These are phyloP conservation scores for Microdochium trichocladiopsis DNA, from an alignment of 2,329 filamentous ascomycete species.

Conservation along the genomic window DNA sequence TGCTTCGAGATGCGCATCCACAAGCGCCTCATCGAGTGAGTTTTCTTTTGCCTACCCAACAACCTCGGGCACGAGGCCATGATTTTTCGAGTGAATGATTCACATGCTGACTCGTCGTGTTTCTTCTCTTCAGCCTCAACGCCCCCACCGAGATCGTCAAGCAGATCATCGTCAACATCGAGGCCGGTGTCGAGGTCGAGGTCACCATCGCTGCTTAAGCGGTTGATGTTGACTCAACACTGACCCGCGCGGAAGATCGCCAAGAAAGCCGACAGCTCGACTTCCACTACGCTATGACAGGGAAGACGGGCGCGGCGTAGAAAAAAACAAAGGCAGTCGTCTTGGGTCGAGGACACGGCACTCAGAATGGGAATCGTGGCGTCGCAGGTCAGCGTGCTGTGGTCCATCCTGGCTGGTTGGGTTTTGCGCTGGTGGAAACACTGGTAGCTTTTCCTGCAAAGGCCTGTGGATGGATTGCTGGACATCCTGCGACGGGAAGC, in stretches of 20 bases:
- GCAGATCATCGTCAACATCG: conserved; percentile 95
- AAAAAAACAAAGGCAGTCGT: neutral
- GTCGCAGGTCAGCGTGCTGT: neutral
- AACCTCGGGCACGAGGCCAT: no score
- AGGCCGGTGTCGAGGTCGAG: conserved; percentile 89
- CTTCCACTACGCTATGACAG: neutral
- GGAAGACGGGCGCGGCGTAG: neutral
- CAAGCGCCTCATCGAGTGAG: conserved; percentile 93
- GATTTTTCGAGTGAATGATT: neutral
- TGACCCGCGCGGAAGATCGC: neutral
- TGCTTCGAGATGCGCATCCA: conserved; percentile 98
- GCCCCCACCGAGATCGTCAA: conserved; percentile 97
- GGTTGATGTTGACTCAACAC: conserved; percentile 2
- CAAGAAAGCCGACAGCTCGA: neutral
- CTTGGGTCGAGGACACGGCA: neutral
- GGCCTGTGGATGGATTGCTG: neutral
- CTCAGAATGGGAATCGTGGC: neutral
- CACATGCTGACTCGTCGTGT: no score
- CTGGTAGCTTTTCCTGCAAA: neutral
- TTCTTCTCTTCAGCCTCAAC: conserved; percentile 56
- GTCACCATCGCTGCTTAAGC: conserved; percentile 80
- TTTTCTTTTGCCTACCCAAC: conserved; percentile 14
- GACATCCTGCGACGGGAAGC: neutral
- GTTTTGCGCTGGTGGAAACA: neutral
- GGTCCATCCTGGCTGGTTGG: neutral